Conservation (phyloP, 2,329 filamentous ascomycete genomes). For the Phaeomoniella chlamydospora region DNA sequence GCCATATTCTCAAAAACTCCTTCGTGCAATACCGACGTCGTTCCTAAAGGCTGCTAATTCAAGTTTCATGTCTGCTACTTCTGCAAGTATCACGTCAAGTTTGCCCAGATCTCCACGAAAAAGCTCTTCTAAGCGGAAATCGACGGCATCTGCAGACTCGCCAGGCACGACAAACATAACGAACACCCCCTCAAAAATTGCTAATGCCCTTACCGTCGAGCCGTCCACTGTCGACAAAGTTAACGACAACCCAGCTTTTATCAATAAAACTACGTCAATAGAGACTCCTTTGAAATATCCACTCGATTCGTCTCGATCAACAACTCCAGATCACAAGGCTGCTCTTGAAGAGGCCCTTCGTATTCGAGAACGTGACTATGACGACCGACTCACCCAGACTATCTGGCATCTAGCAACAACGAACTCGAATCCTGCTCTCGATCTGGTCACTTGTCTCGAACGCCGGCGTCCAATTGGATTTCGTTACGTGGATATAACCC, state of each 20-base stretch:
- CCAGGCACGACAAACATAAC: slow-evolving; percentile 1
- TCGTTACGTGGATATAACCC: slow-evolving; percentile 88
- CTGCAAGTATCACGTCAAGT: slow-evolving; percentile 67
- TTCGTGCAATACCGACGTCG: slow-evolving; percentile 77
- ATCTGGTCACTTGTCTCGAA: slow-evolving; percentile 84
- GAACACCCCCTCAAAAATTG: slow-evolving; percentile 10
- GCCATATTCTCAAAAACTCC: slow-evolving; percentile 79
- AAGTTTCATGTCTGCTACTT: slow-evolving; percentile 85
- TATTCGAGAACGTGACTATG: slow-evolving; percentile 39
- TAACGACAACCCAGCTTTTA: not conserved
- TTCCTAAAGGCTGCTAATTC: slow-evolving; percentile 91
- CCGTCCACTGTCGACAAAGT: not conserved
- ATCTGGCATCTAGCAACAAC: slow-evolving; percentile 91
- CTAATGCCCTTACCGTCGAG: slow-evolving; percentile 5
- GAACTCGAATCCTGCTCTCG: slow-evolving; percentile 84
- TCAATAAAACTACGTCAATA: slow-evolving; percentile 1
- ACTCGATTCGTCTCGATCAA: slow-evolving; percentile 1
- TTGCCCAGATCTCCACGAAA: slow-evolving; percentile 52
- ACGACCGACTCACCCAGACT: slow-evolving; percentile 72
- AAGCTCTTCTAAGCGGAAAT: slow-evolving; percentile 39
- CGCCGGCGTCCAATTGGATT: slow-evolving; percentile 85
- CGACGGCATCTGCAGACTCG: slow-evolving; percentile 7
- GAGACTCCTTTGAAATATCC: slow-evolving; percentile 1
- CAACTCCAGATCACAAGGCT: slow-evolving; percentile 5
- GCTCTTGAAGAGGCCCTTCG: slow-evolving; percentile 4